These are phyloP conservation scores for Tuber aestivum DNA, from an alignment of 495 filamentous ascomycete genomes.

Conservation along the genomic window DNA sequence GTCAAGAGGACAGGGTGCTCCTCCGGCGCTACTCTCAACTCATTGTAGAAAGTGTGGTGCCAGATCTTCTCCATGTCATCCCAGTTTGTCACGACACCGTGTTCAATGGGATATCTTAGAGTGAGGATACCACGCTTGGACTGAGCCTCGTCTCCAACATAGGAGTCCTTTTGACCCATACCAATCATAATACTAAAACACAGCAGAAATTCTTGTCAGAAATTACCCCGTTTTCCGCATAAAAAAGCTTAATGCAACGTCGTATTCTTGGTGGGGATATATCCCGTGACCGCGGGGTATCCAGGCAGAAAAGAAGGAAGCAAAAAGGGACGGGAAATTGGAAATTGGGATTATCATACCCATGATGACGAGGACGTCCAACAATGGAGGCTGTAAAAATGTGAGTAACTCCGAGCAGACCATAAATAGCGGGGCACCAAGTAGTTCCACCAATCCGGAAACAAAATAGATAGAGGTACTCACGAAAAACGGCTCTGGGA, in stretches of 20 bases:
- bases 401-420: constrained; percentile 30
- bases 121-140: constrained; percentile 90
- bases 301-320: constrained; percentile 22
- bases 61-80: constrained; percentile 99
- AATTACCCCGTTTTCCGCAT: constrained; percentile 23
- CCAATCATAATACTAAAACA: constrained; percentile 94
- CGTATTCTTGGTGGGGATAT: constrained; percentile 1
- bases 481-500: constrained; percentile 99
- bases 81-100: constrained; percentile 99
- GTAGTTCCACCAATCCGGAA: constrained; percentile 34
- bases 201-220: constrained; percentile 10
- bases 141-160: constrained; percentile 94
- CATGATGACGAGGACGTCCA: constrained; percentile 99
- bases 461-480: constrained; percentile 52
- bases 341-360: constrained; percentile 57
- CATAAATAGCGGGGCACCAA: constrained; percentile 32
- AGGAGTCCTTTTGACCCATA: constrained; percentile 99
- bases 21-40: constrained; percentile 97
- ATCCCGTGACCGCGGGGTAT: constrained; percentile 18
- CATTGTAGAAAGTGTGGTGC: constrained; percentile 76
- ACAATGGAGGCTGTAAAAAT: constrained; percentile 81
- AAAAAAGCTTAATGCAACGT: constrained; percentile 3
- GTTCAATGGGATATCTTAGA: constrained; percentile 90
- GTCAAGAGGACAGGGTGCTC: constrained; percentile 97
- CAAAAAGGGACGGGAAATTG: background rate